phyloP scores from a whole-genome alignment of 2,329 filamentous ascomycete genomes.

The Fusarium dlaminii region DNA sequence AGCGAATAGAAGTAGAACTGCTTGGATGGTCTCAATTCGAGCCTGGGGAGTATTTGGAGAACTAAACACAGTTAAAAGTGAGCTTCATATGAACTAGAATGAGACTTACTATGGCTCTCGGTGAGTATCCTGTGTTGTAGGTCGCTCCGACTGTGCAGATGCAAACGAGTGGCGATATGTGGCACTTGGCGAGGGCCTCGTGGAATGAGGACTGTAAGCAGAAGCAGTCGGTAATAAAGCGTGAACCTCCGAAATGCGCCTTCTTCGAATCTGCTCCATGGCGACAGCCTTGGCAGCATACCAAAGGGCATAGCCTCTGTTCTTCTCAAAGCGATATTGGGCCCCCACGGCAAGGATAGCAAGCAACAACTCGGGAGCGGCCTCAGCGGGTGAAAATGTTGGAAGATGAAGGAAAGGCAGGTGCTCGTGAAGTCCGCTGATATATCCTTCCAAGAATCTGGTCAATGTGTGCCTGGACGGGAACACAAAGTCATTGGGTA shows the following conservation, averaged over 20 bases:
- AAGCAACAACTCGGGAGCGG: slow-evolving; percentile 73
- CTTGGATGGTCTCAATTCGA: slow-evolving; percentile 72
- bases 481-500: slow-evolving; percentile 71
- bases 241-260: slow-evolving; percentile 66
- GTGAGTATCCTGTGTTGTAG: slow-evolving; percentile 66
- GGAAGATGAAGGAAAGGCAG: slow-evolving; percentile 72
- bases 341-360: slow-evolving; percentile 75
- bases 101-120: slow-evolving; percentile 66
- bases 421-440: slow-evolving; percentile 71
- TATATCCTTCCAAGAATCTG: slow-evolving; percentile 75
- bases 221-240: slow-evolving; percentile 65
- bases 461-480: slow-evolving; percentile 75
- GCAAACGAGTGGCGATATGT: slow-evolving; percentile 68
- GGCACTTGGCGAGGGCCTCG: slow-evolving; percentile 65
- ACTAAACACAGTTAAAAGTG: slow-evolving; percentile 45
- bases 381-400: slow-evolving; percentile 69
- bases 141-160: slow-evolving; percentile 65
- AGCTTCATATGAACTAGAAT: neutral
- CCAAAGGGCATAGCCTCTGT: slow-evolving; percentile 68
- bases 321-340: slow-evolving; percentile 71
- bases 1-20: slow-evolving; percentile 68
- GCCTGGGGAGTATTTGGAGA: slow-evolving; percentile 68
- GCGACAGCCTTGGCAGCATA: slow-evolving; percentile 68
- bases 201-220: slow-evolving; percentile 69
- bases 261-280: slow-evolving; percentile 66